Evolutionary conservation across 2,329 filamentous ascomycete genomes (phyloP).

Genomic region (Neophaeococcomyces aloes): DNA sequence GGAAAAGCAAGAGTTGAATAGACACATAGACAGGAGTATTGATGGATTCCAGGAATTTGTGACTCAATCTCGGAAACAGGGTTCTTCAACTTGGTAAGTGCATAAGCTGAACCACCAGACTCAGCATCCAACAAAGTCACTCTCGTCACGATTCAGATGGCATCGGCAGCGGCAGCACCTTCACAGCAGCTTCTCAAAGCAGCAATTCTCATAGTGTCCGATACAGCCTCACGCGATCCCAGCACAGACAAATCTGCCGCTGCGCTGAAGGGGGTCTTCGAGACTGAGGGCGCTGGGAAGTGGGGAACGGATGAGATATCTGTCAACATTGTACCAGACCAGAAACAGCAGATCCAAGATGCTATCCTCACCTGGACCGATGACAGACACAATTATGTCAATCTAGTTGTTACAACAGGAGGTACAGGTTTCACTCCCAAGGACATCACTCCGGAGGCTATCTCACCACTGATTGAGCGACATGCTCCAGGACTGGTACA

Average conservation of each 20-base stretch:
- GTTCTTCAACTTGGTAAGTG: too few relatives aligned
- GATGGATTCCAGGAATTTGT: too few relatives aligned
- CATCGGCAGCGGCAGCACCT: background rate
- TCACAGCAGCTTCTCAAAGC: conserved; percentile 46
- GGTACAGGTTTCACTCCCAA: conserved; percentile 83
- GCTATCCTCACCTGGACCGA: conserved; percentile 66
- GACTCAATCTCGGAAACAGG: too few relatives aligned
- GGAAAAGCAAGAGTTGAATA: too few relatives aligned
- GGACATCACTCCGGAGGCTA: conserved; percentile 84
- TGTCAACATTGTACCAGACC: conserved; percentile 70
- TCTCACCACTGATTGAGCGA: conserved; percentile 68
- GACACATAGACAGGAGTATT: too few relatives aligned
- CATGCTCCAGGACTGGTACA: conserved; percentile 86
- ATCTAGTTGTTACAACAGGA: conserved; percentile 78
- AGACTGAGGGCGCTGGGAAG: conserved; percentile 52
- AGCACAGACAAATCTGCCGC: conserved; percentile 64
- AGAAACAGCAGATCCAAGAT: conserved; percentile 61
- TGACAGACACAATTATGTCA: conserved; percentile 40
- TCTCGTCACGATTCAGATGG: background rate
- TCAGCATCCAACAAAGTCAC: too few relatives aligned
- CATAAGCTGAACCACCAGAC: too few relatives aligned
- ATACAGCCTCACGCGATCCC: conserved; percentile 71
- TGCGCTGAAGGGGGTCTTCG: conserved; percentile 59
- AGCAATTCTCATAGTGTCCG: conserved; percentile 78
- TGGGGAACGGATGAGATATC: conserved; percentile 47